phyloP scores from a whole-genome alignment of 1,284 basidiomycete species.

The Trichosporon asahii region DNA sequence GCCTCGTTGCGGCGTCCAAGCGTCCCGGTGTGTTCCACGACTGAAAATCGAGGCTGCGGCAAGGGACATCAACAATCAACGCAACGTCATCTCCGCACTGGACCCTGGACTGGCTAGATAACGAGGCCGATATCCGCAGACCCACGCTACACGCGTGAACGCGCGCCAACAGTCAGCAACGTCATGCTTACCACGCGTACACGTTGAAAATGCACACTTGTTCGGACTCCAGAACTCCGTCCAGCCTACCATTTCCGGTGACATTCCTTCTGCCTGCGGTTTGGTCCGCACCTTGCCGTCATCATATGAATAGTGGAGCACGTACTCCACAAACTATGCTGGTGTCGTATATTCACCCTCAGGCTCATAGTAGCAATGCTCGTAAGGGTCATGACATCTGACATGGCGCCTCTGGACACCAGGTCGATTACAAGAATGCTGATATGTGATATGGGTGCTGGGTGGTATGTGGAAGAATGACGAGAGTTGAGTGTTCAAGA shows the following conservation, averaged over 20 bases:
- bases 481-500: background rate
- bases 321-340: background rate
- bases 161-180: no score
- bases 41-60: background rate
- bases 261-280: background rate
- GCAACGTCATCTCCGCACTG: background rate
- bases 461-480: background rate
- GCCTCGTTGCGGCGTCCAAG: background rate
- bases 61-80: background rate
- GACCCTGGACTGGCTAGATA: background rate
- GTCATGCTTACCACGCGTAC: background rate
- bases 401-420: background rate
- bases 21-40: background rate
- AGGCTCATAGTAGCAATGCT: background rate
- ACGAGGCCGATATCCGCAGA: background rate
- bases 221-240: background rate
- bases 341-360: no score
- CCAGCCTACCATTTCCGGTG: background rate
- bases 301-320: background rate
- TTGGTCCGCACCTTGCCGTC: background rate
- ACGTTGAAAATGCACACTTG: background rate
- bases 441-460: background rate
- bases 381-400: background rate
- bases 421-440: conserved; percentile 3
- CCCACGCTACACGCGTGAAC: background rate